phyloP scores from a whole-genome alignment of 2,329 filamentous ascomycete genomes.

The Ceratocystiopsis minuta region DNA sequence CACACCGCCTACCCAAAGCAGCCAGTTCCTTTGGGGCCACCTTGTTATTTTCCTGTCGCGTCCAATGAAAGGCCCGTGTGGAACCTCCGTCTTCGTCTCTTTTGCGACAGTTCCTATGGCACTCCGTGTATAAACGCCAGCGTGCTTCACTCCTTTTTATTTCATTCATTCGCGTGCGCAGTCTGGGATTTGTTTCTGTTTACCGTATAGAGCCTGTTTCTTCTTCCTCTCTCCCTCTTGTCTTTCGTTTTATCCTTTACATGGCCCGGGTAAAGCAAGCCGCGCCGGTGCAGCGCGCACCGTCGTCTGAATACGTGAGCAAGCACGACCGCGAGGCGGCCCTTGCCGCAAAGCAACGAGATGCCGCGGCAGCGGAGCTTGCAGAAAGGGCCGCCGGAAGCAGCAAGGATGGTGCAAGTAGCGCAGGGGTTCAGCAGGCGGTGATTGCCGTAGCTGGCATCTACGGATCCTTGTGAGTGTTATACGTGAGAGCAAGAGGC shows the following conservation, averaged over 20 bases:
- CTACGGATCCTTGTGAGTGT: conserved; percentile 78
- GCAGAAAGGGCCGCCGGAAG: conserved; percentile 15
- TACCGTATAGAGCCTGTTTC: background rate
- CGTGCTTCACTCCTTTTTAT: background rate
- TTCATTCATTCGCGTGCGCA: background rate
- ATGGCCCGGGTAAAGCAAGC: conserved; percentile 61
- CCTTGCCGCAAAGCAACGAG: conserved; percentile 8
- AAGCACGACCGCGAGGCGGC: conserved; percentile 20
- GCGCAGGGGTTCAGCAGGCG: conserved; percentile 50
- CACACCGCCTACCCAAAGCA: conserved; percentile 7
- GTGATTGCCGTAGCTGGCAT: conserved; percentile 84
- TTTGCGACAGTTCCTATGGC: no score
- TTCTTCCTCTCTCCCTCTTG: background rate
- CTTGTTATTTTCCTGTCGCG: conserved; percentile 1
- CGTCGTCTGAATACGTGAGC: conserved; percentile 48
- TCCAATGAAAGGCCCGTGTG: no score
- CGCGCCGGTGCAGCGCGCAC: conserved; percentile 42
- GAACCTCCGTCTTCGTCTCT: no score
- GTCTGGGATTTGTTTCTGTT: background rate
- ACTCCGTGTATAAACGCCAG: no score
- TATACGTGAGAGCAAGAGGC: no score
- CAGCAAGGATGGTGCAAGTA: conserved; percentile 11
- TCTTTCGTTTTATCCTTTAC: conserved; percentile 1
- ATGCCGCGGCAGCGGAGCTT: conserved; percentile 9
- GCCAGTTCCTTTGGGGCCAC: background rate